Percentiles rank a stretch among this genome's conserved stretches.
Evolutionary conservation across 1,284 basidiomycete genomes (phyloP).

Genomic region (Vanrija sp.): DNA sequence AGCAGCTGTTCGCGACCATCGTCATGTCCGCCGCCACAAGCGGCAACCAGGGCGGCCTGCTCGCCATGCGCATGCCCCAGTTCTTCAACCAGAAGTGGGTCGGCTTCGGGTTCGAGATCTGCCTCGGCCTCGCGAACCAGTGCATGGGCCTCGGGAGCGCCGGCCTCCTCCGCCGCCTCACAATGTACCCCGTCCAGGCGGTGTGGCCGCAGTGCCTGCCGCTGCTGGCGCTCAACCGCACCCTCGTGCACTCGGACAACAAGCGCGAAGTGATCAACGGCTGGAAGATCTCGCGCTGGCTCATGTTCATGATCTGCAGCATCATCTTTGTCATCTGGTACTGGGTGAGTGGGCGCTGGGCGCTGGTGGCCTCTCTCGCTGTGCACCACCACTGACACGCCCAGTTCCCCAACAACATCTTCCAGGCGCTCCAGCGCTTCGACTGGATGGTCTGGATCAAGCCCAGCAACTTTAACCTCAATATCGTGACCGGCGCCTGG

Average conservation of each 20-base stretch:
- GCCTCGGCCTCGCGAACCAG: conserved; percentile 5
- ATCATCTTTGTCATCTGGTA: conserved; percentile 21
- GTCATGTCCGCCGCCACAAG: background rate
- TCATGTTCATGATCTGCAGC: background rate
- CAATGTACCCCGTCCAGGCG: conserved; percentile 8
- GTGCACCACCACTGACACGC: no score
- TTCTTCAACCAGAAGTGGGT: conserved; percentile 4
- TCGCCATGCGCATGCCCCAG: conserved; percentile 1
- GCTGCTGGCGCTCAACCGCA: conserved; percentile 9
- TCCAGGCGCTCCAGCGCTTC: conserved; percentile 53
- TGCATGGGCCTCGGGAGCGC: conserved; percentile 6
- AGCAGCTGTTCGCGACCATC: conserved; percentile 16
- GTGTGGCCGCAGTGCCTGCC: conserved; percentile 11
- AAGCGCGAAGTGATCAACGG: conserved; percentile 2
- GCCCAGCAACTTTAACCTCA: conserved; percentile 33
- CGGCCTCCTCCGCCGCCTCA: conserved; percentile 8
- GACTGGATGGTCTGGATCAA: conserved; percentile 58
- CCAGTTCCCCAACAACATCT: conserved; percentile 39
- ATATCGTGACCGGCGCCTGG: conserved; percentile 15
- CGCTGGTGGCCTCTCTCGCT: no score
- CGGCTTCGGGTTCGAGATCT: conserved; percentile 2
- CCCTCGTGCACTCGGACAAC: conserved; percentile 1
- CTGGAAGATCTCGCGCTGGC: background rate
- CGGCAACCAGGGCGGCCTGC: background rate
- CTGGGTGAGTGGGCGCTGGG: conserved; percentile 10